A percentile compares a stretch with the other conserved stretches of the same genome.
These are phyloP conservation scores for Leccinum truebloodii DNA, from an alignment of 768 basidiomycete species.

Conservation along the genomic window DNA sequence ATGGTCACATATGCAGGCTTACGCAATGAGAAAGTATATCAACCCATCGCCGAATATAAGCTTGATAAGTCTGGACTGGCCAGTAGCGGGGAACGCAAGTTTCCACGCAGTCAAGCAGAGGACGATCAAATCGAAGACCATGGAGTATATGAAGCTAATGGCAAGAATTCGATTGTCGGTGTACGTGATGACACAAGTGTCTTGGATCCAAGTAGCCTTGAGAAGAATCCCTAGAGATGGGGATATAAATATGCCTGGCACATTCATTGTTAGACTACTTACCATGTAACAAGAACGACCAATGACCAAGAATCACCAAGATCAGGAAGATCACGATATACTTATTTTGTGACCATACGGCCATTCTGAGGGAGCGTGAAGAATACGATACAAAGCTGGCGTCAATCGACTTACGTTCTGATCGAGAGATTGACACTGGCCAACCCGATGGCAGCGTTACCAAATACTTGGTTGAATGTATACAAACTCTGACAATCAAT, in stretches of 20 bases:
- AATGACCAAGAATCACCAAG: conserved; percentile 63
- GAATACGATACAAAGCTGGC: neutral
- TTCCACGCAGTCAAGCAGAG: conserved; percentile 63
- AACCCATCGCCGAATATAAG: conserved; percentile 74
- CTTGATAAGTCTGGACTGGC: conserved; percentile 56
- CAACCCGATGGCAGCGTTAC: conserved; percentile 66
- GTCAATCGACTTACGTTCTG: conserved; percentile 51
- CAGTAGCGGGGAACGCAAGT: conserved; percentile 46
- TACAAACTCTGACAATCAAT: conserved; percentile 69
- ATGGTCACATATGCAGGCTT: conserved; percentile 30
- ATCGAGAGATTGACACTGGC: conserved; percentile 72
- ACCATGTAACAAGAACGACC: conserved; percentile 73
- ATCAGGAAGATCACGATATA: conserved; percentile 54
- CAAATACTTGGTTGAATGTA: conserved; percentile 65
- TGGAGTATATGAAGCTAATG: conserved; percentile 70
- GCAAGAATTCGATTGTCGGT: conserved; percentile 64
- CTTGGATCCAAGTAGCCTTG: conserved; percentile 54
- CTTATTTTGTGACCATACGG: conserved; percentile 64
- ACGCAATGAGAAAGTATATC: conserved; percentile 74
- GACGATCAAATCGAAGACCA: conserved; percentile 69
- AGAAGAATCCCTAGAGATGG: conserved; percentile 51
- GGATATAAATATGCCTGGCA: neutral
- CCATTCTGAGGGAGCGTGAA: conserved; percentile 47
- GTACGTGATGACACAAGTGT: conserved; percentile 56
- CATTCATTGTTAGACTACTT: neutral